Evolutionary conservation across 2,329 filamentous ascomycete species (phyloP), one percentile per base, ranked within the genome.

Genomic region (Fusarium xylarioides): DNA sequence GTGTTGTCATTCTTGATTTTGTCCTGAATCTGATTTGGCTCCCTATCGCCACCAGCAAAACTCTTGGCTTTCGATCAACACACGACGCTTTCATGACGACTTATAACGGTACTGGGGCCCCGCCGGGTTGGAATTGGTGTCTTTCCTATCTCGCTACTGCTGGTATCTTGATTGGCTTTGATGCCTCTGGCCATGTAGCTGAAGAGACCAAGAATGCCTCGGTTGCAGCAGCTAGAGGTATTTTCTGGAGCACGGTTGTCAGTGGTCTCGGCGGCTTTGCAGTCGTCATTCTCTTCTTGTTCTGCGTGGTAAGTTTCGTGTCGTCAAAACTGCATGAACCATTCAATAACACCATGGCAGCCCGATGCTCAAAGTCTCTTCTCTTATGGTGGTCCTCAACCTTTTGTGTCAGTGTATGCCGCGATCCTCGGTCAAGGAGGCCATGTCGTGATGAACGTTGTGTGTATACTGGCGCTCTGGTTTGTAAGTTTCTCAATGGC

Each of bases 71-170:
- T 1, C 35, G 53, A 10, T 37, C 60, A 7, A 59, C 60, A 1
- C 60, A 63, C 15, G 60, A 63, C 4, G 60, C 60, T 11, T 63
- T 63, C 26, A 59, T 63, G 60, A 63, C 60, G 1, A 63, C 60
- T 0, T 63, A 42, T 2, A 63, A 63, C 11, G 60, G 60, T 1
- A 63, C 60, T 11, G 60, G 53, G 0, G 60, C 60, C 4, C 60
- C 42, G 0, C 11, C 60, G 11, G 60, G 42, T 0, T 63, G 60
- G 60, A 63, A 63, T 1, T 63, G 60, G 60, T 63, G 60, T 12
- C 60, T 63, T 7, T 63, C 60, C 0, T 63, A 63, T 4, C 60
- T 63, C 1, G 60, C 60, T 11, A 63, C 60, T 3, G 60, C 60
- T 35, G 60, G 60, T 2, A 2, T 63, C 7, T n/a, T 63, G 28